Evolutionary conservation across 1,284 basidiomycete species (phyloP).

Genomic region (Cyathus olla): DNA sequence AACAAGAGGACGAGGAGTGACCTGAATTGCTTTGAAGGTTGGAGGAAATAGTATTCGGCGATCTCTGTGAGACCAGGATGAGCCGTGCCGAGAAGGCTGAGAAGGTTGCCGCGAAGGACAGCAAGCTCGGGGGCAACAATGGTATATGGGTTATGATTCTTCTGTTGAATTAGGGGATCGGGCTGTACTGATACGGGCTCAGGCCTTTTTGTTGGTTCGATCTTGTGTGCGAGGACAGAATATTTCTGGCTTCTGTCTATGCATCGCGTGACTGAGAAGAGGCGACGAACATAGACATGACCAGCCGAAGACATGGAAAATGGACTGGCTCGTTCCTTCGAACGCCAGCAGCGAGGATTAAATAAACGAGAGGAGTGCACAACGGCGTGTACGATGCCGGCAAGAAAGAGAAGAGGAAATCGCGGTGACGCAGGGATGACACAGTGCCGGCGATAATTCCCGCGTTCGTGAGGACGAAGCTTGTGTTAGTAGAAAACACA

Average conservation of each 20-base stretch:
- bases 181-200: constrained; percentile 30
- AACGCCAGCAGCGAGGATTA: background rate
- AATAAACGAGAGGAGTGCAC: constrained; percentile 2
- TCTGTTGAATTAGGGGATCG: constrained; percentile 22
- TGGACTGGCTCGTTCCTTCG: background rate
- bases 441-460: constrained; percentile 39
- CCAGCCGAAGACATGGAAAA: no score
- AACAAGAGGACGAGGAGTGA: constrained; percentile 94
- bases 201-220: constrained; percentile 27
- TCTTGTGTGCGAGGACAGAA: constrained; percentile 48
- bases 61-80: constrained; percentile 91
- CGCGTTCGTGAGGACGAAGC: constrained; percentile 25
- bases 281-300: no score
- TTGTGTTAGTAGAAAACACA: no score
- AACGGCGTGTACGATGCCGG: constrained; percentile 3
- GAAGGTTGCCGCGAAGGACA: constrained; percentile 80
- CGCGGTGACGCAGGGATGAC: no score
- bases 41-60: constrained; percentile 94
- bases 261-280: constrained; percentile 31
- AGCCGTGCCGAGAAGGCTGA: constrained; percentile 87
- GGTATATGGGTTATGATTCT: constrained; percentile 69
- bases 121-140: constrained; percentile 83
- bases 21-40: constrained; percentile 91
- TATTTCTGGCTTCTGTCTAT: constrained; percentile 33
- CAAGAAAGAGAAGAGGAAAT: background rate